phyloP scores from a whole-genome alignment of 805 yeast species.

The Blastobotrys terrestris region DNA sequence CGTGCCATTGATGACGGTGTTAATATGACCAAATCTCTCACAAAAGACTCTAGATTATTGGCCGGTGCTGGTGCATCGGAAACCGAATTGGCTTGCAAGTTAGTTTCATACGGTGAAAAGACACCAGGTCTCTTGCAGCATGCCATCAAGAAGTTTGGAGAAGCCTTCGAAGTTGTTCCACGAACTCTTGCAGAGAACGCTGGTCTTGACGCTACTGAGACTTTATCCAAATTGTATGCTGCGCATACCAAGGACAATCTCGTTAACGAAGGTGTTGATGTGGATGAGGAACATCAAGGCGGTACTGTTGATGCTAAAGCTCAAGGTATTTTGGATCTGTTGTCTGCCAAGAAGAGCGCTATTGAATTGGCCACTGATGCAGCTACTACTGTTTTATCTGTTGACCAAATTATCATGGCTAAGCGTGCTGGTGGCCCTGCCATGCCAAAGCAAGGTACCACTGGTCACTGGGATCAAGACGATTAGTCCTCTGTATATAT shows the following conservation, averaged over 20 bases:
- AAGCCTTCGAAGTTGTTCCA: conserved; percentile 92
- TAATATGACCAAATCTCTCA: conserved; percentile 79
- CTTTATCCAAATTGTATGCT: conserved; percentile 82
- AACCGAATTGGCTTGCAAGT: conserved; percentile 73
- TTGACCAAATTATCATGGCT: conserved; percentile 98
- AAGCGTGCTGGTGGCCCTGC: conserved; percentile 98
- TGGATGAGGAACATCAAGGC: conserved; percentile 46
- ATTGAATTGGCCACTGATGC: conserved; percentile 94
- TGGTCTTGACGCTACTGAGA: conserved; percentile 85
- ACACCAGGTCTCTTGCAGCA: conserved; percentile 91
- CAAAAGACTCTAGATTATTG: conserved; percentile 72
- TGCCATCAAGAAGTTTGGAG: conserved; percentile 90
- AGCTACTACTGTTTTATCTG: conserved; percentile 80
- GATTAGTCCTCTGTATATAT: conserved; percentile 41
- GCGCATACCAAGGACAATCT: conserved; percentile 58
- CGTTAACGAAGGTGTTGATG: conserved; percentile 57
- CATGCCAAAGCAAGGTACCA: conserved; percentile 78
- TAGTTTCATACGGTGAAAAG: conserved; percentile 81
- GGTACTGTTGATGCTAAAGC: conserved; percentile 68
- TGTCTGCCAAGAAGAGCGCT: conserved; percentile 77
- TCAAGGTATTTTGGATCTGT: conserved; percentile 70
- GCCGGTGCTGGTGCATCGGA: conserved; percentile 98
- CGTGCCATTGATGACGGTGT: conserved; percentile 98
- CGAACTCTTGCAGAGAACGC: conserved; percentile 90
- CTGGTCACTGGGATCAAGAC: conserved; percentile 95